Evolutionary conservation across 1,139 yeast genomes (phyloP), one percentile per base, ranked within the genome.

Genomic region (Sugiyamaella pinicola): DNA sequence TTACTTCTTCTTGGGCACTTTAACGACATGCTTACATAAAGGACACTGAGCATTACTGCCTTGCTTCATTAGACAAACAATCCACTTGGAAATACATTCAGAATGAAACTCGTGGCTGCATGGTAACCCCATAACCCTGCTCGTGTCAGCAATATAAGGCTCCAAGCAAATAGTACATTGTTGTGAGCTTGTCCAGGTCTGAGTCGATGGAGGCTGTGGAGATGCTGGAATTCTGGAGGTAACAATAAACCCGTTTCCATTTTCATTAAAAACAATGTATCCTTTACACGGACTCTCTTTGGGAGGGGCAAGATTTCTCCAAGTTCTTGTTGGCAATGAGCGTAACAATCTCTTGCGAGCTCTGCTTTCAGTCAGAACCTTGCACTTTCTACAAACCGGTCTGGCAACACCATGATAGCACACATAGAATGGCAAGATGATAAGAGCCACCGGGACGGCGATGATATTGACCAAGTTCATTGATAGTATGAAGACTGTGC

Each of bases 21-120:
- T 15, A n/a, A 34, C 10, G 2, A 6, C 2, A n/a, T 65, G 64
- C 60, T 69, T 69, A 61, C 73, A 69, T 15, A 69, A 69, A 18
- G 73, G 73, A 49, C 73, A 69, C 3, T 69, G 67, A 3, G 48
- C 41, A 2, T 5, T 2, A 5, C 12, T 4, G 33, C 48, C 40
- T 31, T 19, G n/a, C 56, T 66, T 65, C 57, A 69, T 67, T 28
- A 68, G 66, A 34, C 62, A 60, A 3, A 69, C 60, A 7, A 72
- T 64, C 78, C 78, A 74, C 26, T 68, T 66, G 10, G 72, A 62
- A 28, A 74, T 70, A 58, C 78, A 74, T 9, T 62, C 66, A 7
- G 63, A 63, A 56, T 74, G 79, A 60, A 72, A 74, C 57, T 73
- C 76, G 58, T 74, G 79, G 12, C 67, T 68, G 54, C 78, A 74